A percentile compares a stretch with the other conserved stretches of the same genome.
Evolutionary conservation across 495 filamentous ascomycete species (phyloP).

Genomic region (Neurospora tetrasperma): DNA sequence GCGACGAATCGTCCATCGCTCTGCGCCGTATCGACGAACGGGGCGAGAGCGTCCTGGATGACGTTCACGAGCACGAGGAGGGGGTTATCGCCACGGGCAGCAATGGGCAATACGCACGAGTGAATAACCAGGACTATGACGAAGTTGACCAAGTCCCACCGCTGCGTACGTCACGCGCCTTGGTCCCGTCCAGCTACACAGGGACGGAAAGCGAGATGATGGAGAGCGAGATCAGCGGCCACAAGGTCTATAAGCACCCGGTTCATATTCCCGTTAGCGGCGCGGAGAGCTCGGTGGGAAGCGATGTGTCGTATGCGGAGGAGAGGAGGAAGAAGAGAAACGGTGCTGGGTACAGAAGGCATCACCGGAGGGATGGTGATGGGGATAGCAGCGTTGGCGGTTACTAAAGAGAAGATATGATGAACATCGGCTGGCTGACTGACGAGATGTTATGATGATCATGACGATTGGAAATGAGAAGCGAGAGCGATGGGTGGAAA

Average conservation of each 20-base stretch:
- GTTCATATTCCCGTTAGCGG: constrained; percentile 57
- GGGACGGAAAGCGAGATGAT: constrained; percentile 41
- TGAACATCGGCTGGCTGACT: background rate
- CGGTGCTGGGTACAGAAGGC: constrained; percentile 15
- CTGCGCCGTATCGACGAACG: constrained; percentile 23
- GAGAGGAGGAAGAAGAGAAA: constrained; percentile 26
- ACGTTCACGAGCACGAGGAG: constrained; percentile 2
- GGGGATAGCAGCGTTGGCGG: background rate
- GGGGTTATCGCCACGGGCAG: constrained; percentile 5
- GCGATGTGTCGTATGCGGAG: constrained; percentile 23
- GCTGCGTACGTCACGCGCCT: constrained; percentile 31
- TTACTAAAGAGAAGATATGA: background rate
- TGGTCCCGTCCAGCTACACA: constrained; percentile 16
- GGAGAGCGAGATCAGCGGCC: constrained; percentile 51
- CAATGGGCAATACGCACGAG: background rate
- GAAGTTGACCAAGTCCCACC: constrained; percentile 9
- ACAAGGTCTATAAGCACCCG: constrained; percentile 70
- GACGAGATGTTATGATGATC: background rate
- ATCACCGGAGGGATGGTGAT: constrained; percentile 1
- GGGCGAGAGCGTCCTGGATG: constrained; percentile 1
- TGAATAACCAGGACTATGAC: background rate
- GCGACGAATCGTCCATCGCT: constrained; percentile 20
- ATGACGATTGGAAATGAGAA: background rate
- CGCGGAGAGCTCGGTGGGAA: constrained; percentile 7
- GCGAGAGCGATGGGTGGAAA: background rate